A percentile compares a stretch with the other conserved stretches of the same genome.
phyloP scores from a whole-genome alignment of 2,329 filamentous ascomycete species.

The Trichoderma oligosporum region DNA sequence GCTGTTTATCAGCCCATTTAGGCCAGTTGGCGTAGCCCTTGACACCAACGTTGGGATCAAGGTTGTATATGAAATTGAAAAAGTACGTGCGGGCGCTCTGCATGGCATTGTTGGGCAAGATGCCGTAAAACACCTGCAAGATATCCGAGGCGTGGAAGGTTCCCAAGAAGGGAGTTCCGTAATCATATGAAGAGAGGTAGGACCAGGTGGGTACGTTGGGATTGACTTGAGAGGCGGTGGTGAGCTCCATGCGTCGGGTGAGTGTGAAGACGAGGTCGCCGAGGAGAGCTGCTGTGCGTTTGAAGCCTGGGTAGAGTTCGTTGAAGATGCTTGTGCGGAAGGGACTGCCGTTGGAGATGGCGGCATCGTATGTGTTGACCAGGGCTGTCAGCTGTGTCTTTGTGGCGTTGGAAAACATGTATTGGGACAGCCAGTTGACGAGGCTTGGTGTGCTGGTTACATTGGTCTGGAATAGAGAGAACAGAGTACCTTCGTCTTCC shows the following conservation, averaged over 20 bases:
- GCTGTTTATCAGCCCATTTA: conserved; percentile 39
- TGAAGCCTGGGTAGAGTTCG: conserved; percentile 72
- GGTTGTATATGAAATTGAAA: conserved; percentile 64
- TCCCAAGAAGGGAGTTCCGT: conserved; percentile 67
- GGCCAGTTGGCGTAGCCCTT: conserved; percentile 41
- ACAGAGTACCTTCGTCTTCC: conserved; percentile 76
- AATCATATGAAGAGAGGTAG: conserved; percentile 69
- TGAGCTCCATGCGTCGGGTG: conserved; percentile 62
- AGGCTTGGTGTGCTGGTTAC: conserved; percentile 59
- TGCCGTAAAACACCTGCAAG: conserved; percentile 63
- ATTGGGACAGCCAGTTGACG: conserved; percentile 55
- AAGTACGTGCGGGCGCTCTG: conserved; percentile 64
- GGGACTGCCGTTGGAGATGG: conserved; percentile 58
- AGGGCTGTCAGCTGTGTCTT: conserved; percentile 49
- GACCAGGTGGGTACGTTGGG: conserved; percentile 67
- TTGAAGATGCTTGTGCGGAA: conserved; percentile 68
- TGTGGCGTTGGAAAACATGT: conserved; percentile 59
- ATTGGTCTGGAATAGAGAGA: conserved; percentile 66
- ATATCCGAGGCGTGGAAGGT: conserved; percentile 73
- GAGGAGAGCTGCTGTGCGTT: conserved; percentile 69
- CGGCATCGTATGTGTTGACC: conserved; percentile 60
- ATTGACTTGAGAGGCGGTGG: conserved; percentile 41
- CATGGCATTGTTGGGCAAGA: conserved; percentile 59
- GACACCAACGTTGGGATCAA: conserved; percentile 62
- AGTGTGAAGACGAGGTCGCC: conserved; percentile 75